Evolutionary conservation across 75 land plant genomes (phyloP).

Genomic region (Gnetum montanum): DNA sequence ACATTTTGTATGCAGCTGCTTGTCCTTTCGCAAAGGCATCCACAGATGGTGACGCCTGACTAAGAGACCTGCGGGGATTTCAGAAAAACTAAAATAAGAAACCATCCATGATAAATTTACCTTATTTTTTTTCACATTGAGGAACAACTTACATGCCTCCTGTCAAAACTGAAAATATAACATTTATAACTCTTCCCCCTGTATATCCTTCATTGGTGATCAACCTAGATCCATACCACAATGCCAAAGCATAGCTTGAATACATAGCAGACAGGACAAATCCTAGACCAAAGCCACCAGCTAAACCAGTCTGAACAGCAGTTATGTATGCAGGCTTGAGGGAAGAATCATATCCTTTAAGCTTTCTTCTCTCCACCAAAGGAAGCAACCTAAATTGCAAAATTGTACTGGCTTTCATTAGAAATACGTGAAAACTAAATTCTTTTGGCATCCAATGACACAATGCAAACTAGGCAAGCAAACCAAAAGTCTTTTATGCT

Average conservation of each 20-base stretch:
- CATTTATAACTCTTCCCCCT: constrained; percentile 67
- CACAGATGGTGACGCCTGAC: constrained; percentile 79
- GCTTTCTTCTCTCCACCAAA: constrained; percentile 88
- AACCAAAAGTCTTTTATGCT: too few relatives aligned
- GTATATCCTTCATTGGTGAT: constrained; percentile 48
- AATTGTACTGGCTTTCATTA: too few relatives aligned
- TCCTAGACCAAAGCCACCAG: constrained; percentile 71
- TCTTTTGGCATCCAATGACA: too few relatives aligned
- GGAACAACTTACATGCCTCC: constrained; percentile 72
- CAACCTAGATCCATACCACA: constrained; percentile 78
- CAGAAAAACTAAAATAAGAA: constrained; percentile 10
- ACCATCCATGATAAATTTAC: neutral
- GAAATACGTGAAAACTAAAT: too few relatives aligned
- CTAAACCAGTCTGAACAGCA: constrained; percentile 50
- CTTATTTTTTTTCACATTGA: neutral
- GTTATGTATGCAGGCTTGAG: constrained; percentile 56
- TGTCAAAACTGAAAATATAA: constrained; percentile 74
- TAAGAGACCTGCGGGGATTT: constrained; percentile 62
- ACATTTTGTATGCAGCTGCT: constrained; percentile 97
- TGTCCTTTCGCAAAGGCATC: constrained; percentile 74
- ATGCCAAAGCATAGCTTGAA: constrained; percentile 56
- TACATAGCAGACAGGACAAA: constrained; percentile 40
- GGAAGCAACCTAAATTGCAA: constrained; percentile 55
- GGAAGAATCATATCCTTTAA: constrained; percentile 37
- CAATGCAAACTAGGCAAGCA: too few relatives aligned